Base-by-base conservation (phyloP, 768 basidiomycete species). In the Daedalea quercina region DNA sequence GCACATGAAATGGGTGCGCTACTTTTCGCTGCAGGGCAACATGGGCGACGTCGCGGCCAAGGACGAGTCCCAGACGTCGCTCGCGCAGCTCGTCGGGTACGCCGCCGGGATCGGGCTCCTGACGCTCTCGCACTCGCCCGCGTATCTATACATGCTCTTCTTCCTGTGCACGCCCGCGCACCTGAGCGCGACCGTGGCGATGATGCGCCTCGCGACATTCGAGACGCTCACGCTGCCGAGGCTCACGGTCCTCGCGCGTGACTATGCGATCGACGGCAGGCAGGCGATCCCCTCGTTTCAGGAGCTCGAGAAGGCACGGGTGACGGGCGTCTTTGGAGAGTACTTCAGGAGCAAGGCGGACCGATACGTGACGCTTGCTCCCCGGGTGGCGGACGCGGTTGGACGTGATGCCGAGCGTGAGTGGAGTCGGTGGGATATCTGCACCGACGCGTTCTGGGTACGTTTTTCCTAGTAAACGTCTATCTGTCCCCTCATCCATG, bases 1-100 rank as follows among this genome's bases (percentile, higher is more conserved):
- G 3, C 64, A 65, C 44, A 65, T 65, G 60, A 63, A 65, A 45
- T 65, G 61, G 47, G 52, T 65, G 20, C 64, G 62, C 46, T 62
- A 60, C 53, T 63, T 65, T 56, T 57, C 62, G 2, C 24, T 50
- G 44, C 60, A 63, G 40, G 60, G 64, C 25, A 65, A 65, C 47
- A 61, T 59, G 15, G 64, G 64, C 22, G 64, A 65, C 33, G 64
- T 65, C 46, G 64, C 64, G 12, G 64, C 64, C 1, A 65, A 65
- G 53, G 61, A 62, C 23, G 64, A 65, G 52, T 65, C 64, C 4
- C 64, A 65, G 52, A 59, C 61, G 2, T 65, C 64, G n/a, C 54
- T 65, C 31, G 62, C 57, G 3, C 61, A 63, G 45, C 61, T 65
- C 8, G 43, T 54, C 3, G 64, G 64, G 1, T 65, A 65, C 47